These are phyloP conservation scores for Suhomyces atakaporum DNA, from an alignment of 1,139 yeast genomes.

Conservation along the genomic window DNA sequence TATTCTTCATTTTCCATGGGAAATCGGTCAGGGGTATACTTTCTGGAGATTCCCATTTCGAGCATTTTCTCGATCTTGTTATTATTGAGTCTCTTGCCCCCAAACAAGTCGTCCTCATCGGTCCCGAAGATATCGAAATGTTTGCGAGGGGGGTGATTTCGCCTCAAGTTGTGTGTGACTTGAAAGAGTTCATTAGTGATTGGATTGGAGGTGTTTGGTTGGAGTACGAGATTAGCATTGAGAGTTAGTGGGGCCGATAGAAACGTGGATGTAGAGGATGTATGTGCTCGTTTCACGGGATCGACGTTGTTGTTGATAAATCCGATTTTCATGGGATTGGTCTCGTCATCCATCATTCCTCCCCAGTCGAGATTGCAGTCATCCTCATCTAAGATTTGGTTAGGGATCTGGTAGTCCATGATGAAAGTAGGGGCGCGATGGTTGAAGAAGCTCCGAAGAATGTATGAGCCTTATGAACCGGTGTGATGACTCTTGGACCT, in stretches of 20 bases:
- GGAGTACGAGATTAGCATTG: constrained; percentile 8
- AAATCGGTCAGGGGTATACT: not conserved
- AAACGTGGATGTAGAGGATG: constrained; percentile 1
- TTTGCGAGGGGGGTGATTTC: constrained; percentile 5
- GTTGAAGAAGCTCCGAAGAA: no score
- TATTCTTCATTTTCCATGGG: constrained; percentile 2
- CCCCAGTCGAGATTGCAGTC: constrained; percentile 12
- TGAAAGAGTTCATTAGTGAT: constrained; percentile 29
- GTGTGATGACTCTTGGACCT: no score
- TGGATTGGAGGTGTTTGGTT: constrained; percentile 6
- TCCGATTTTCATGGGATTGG: constrained; percentile 6
- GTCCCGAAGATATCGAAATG: constrained; percentile 10
- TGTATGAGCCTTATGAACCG: no score
- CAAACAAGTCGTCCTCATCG: constrained; percentile 14
- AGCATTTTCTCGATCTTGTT: constrained; percentile 42
- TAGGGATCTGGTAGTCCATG: constrained; percentile 5
- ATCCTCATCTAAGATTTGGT: constrained; percentile 9
- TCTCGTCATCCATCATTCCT: constrained; percentile 3
- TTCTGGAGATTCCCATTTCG: constrained; percentile 22
- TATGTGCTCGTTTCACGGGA: constrained; percentile 5
- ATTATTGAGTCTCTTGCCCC: constrained; percentile 30
- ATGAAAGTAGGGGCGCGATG: no score
- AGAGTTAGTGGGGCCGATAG: constrained; percentile 4
- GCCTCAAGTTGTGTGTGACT: constrained; percentile 35
- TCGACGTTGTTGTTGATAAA: constrained; percentile 9